Percentiles rank a stretch among this genome's conserved stretches.
phyloP scores from a whole-genome alignment of 2,329 filamentous ascomycete species.

The Dothideomycetes sp. region DNA sequence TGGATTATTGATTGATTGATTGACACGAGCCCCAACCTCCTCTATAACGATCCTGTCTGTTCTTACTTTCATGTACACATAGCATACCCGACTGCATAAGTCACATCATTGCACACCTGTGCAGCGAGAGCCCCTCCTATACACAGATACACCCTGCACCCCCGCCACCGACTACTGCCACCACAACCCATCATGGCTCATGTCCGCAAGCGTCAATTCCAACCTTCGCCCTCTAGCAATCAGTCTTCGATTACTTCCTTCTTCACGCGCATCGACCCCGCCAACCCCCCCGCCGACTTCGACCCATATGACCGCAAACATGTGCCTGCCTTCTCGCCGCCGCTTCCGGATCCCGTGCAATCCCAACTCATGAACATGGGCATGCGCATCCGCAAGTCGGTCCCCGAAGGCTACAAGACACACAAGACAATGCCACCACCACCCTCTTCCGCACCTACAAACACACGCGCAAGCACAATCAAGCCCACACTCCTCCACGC shows the following conservation, averaged over 20 bases:
- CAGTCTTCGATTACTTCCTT: conserved; percentile 32
- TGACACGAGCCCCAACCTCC: too few relatives aligned
- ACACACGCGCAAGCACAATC: conserved; percentile 2
- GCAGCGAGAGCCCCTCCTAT: too few relatives aligned
- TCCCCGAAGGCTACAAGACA: conserved; percentile 91
- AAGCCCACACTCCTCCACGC: neutral
- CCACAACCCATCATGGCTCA: conserved; percentile 15
- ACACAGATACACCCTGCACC: too few relatives aligned
- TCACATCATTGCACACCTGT: too few relatives aligned
- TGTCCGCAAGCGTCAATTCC: conserved; percentile 31
- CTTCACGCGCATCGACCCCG: conserved; percentile 21
- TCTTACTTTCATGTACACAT: too few relatives aligned
- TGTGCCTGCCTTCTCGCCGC: conserved; percentile 28
- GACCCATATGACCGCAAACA: neutral
- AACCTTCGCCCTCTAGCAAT: conserved; percentile 25
- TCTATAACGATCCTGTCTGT: too few relatives aligned
- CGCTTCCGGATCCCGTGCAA: conserved; percentile 57
- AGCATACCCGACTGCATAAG: too few relatives aligned
- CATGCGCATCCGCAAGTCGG: conserved; percentile 87
- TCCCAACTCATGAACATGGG: conserved; percentile 81
- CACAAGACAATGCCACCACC: conserved; percentile 29
- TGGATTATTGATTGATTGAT: too few relatives aligned
- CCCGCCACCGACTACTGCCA: too few relatives aligned
- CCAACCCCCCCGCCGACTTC: conserved; percentile 1
- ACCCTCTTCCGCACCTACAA: neutral